Conservation (phyloP, 192 early-diverging fungal species). For the Coemansia sp. region DNA sequence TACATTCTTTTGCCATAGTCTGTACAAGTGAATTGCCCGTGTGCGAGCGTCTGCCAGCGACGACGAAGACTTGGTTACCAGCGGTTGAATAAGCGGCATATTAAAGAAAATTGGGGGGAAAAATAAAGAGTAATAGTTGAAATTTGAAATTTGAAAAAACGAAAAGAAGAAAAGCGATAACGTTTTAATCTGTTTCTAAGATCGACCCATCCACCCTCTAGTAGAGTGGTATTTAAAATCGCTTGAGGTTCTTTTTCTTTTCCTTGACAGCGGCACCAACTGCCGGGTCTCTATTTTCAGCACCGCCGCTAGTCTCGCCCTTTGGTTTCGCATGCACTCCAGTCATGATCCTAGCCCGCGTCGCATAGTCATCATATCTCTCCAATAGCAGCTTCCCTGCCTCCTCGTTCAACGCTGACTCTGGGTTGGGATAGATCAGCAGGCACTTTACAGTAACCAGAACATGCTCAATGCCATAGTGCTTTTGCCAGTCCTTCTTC, state of each 20-base stretch:
- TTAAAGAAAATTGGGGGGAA: background rate
- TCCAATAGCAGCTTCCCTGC: conserved; percentile 90
- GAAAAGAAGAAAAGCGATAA: background rate
- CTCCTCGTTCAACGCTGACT: conserved; percentile 95
- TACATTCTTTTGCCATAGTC: conserved; percentile 65
- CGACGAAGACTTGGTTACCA: conserved; percentile 57
- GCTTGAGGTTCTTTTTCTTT: conserved; percentile 55
- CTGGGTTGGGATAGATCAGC: conserved; percentile 92
- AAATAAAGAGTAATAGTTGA: background rate
- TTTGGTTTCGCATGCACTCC: conserved; percentile 71
- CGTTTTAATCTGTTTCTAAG: background rate
- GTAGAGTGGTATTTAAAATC: conserved; percentile 28
- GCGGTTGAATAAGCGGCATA: conserved; percentile 51
- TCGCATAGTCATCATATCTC: conserved; percentile 82
- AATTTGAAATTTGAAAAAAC: background rate
- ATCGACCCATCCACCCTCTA: background rate
- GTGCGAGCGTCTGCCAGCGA: conserved; percentile 66
- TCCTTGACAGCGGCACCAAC: conserved; percentile 18
- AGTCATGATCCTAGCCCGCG: conserved; percentile 79
- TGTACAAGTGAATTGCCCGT: conserved; percentile 69
- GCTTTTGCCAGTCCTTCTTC: conserved; percentile 95
- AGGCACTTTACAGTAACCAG: conserved; percentile 94
- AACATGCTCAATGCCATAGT: conserved; percentile 81
- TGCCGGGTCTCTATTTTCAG: conserved; percentile 32
- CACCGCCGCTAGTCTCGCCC: background rate